Percentiles rank a stretch among this genome's conserved stretches.
These are phyloP conservation scores for Bruguiera parviflora DNA, from an alignment of 345 rosid genomes.

Conservation along the genomic window DNA sequence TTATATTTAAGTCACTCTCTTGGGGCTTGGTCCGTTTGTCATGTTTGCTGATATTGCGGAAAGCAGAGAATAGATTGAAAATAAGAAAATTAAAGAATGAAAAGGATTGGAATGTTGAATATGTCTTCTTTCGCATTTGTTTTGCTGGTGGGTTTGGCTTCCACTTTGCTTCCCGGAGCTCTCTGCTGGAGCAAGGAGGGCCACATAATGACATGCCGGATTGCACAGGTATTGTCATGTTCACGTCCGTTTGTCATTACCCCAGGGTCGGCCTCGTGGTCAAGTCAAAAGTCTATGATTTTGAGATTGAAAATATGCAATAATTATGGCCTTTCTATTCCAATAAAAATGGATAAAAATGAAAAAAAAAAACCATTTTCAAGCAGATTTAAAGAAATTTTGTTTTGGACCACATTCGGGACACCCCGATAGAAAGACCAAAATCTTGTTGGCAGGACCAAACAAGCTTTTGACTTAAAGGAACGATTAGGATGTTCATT, in stretches of 20 bases:
- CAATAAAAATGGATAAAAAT: no score
- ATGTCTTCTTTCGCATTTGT: constrained; percentile 23
- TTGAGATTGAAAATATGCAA: not conserved
- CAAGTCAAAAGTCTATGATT: not conserved
- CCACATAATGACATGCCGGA: constrained; percentile 74
- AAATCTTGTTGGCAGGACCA: no score
- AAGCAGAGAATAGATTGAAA: not conserved
- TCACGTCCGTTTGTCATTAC: not conserved
- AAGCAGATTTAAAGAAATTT: no score
- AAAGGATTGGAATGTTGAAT: constrained; percentile 14
- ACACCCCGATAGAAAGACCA: no score
- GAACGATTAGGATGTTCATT: no score
- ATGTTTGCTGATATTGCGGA: constrained; percentile 6
- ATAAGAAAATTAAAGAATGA: constrained; percentile 20
- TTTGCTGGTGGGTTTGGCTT: constrained; percentile 29
- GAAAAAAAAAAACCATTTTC: no score
- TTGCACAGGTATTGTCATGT: constrained; percentile 60
- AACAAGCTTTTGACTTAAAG: no score
- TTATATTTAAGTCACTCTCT: constrained; percentile 8
- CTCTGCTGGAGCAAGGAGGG: constrained; percentile 93
- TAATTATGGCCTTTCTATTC: no score
- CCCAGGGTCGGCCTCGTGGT: not conserved
- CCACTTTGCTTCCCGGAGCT: constrained; percentile 35
- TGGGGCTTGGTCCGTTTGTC: constrained; percentile 14
- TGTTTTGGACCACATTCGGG: no score